Conservation (phyloP, 2,329 filamentous ascomycete genomes). For the Aspergillus luchuensis region DNA sequence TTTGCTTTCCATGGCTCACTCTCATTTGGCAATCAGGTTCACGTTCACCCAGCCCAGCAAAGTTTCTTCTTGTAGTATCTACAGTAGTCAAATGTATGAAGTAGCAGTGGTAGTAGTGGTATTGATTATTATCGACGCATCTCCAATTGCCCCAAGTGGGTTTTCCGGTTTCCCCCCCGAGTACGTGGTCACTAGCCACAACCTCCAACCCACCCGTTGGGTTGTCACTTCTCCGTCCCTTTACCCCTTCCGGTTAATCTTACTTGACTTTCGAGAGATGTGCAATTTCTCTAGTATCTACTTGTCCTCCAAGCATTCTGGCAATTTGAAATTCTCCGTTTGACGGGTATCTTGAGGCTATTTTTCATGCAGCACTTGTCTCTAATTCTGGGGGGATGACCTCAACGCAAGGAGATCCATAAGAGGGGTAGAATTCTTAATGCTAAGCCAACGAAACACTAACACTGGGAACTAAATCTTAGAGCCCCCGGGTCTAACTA, state of each 20-base stretch:
- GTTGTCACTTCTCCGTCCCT: neutral
- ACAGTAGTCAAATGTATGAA: neutral
- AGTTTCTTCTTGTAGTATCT: neutral
- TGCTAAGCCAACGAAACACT: neutral
- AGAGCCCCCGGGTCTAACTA: slow-evolving; percentile 7
- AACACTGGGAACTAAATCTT: neutral
- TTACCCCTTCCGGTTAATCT: neutral
- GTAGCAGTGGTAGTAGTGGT: too few species aligned
- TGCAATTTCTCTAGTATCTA: too few species aligned
- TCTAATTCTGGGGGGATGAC: neutral
- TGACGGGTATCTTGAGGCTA: neutral
- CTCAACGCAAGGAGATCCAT: slow-evolving; percentile 12
- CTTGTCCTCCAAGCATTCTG: too few species aligned
- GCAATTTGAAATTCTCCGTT: neutral
- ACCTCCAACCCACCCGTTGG: slow-evolving; percentile 7
- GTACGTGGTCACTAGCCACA: slow-evolving; percentile 21
- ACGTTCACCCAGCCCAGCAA: neutral
- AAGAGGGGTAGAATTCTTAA: slow-evolving; percentile 13
- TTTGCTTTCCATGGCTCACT: neutral
- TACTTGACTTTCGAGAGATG: neutral
- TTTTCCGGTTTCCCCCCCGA: neutral
- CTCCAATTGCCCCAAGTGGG: neutral
- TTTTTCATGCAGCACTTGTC: neutral
- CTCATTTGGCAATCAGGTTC: slow-evolving; percentile 6
- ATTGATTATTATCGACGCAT: neutral